A percentile compares a stretch with the other conserved stretches of the same genome.
phyloP scores from a whole-genome alignment of 768 basidiomycete species.

The Russula lepida region DNA sequence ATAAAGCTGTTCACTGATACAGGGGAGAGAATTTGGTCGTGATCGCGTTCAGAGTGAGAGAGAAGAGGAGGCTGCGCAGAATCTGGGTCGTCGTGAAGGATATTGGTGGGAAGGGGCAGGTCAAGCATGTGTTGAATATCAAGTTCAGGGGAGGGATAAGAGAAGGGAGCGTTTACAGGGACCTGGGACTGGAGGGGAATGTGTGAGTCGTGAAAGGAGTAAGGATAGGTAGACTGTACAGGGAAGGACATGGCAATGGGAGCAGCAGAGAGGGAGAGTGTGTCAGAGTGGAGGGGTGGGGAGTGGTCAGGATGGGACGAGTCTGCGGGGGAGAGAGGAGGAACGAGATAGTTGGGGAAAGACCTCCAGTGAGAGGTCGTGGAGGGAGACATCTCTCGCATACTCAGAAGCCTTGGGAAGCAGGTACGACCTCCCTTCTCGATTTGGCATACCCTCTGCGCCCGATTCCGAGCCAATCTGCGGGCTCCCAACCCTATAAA shows the following conservation, averaged over 20 bases:
- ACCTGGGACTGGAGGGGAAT: constrained; percentile 11
- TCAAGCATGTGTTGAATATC: constrained; percentile 16
- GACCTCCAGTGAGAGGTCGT: constrained; percentile 12
- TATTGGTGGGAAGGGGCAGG: constrained; percentile 8
- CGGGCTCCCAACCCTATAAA: not conserved
- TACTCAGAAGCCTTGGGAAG: constrained; percentile 6
- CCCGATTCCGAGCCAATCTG: not conserved
- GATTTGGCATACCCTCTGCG: not conserved
- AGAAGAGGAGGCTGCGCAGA: constrained; percentile 5
- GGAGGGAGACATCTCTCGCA: constrained; percentile 13
- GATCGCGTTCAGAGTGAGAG: constrained; percentile 12
- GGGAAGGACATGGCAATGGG: constrained; percentile 18
- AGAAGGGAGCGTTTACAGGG: not conserved
- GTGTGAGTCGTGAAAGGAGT: constrained; percentile 14
- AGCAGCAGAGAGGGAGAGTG: not conserved
- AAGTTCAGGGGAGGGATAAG: constrained; percentile 16
- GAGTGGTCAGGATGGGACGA: constrained; percentile 3
- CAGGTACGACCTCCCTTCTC: constrained; percentile 1
- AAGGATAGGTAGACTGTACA: constrained; percentile 15
- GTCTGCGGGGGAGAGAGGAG: not conserved
- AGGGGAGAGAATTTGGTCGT: constrained; percentile 17
- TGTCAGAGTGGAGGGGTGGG: constrained; percentile 4
- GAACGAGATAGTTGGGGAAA: constrained; percentile 11
- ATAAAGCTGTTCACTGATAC: constrained; percentile 17
- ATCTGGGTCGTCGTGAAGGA: constrained; percentile 8